Base-by-base conservation (phyloP, 129 eudicot species). In the Deinandra increscens region DNA sequence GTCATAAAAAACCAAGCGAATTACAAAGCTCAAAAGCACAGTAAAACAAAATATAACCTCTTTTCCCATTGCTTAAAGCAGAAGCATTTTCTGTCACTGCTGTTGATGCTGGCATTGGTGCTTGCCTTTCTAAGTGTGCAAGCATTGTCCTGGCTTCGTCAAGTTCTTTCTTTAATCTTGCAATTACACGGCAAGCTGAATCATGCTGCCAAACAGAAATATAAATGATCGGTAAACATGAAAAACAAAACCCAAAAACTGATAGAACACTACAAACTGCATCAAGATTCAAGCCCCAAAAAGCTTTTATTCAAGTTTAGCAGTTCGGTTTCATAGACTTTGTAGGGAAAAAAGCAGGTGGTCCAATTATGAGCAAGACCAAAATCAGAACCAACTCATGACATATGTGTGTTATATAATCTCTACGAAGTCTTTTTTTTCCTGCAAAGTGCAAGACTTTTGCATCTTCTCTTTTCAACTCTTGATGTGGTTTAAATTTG, bases 141-240 rank as follows among this genome's bases (percentile, higher is more conserved):
- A 93, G 55, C 61, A 93, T 74, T 51, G 85, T 79, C 85, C 90
- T 87, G 31, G 99, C 99, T 77, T 93, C 99, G 66, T 89, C 99
- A 77, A 92, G 89, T 93, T 93, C 99, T 81, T 89, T 93, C 79
- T 93, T 93, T 59, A 93, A 84, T 79, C 99, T 89, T 70, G 99
- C 97, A 83, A 93, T 93, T 23, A 93, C 99, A 63, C 99, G 95
- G 75, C 99, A 89, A 48, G 99, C 99, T 15, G 99, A 96, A 83
- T 93, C 99, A 85, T 93, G 99, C 99, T 93, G 97, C 68, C 69
- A 62, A 71, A 3, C 5, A 78, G 13, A 69, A 6, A 42, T 33
- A 45, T 13, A 49, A 66, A 29, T 6, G 6, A 53, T 19, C 0
- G 29, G 42, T 22, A 6, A 74, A 11, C 22, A 51, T 31, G 49